These are phyloP conservation scores for Botrytis byssoidea DNA, from an alignment of 2,329 filamentous ascomycete species.

Conservation along the genomic window DNA sequence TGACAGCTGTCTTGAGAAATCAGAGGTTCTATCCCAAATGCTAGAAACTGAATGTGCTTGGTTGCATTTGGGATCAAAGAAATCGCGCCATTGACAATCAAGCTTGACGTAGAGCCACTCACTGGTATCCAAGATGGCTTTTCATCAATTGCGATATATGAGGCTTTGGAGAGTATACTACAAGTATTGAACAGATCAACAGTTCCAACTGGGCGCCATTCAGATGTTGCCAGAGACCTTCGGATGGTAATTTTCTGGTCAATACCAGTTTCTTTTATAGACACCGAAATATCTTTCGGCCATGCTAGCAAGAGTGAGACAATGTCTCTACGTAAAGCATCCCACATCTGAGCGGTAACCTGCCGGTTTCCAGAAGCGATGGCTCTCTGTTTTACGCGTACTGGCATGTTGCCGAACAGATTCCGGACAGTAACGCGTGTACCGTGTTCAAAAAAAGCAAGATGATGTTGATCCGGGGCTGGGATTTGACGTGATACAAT, in stretches of 20 bases:
- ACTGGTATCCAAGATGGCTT: conserved; percentile 66
- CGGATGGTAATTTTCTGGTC: conserved; percentile 32
- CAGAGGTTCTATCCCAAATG: conserved; percentile 70
- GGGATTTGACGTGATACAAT: conserved; percentile 64
- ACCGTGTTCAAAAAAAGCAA: conserved; percentile 61
- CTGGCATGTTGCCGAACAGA: conserved; percentile 87
- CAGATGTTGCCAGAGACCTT: conserved; percentile 17
- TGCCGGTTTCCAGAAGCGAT: conserved; percentile 50
- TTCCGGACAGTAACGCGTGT: conserved; percentile 75
- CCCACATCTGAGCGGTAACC: conserved; percentile 61
- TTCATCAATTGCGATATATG: conserved; percentile 55
- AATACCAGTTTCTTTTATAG: conserved; percentile 50
- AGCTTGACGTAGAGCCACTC: conserved; percentile 59
- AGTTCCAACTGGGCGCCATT: neutral
- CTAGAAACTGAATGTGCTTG: conserved; percentile 76
- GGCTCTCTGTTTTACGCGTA: conserved; percentile 78
- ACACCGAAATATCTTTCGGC: conserved; percentile 55
- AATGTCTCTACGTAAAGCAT: conserved; percentile 43
- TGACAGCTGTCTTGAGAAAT: conserved; percentile 55
- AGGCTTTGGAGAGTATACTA: conserved; percentile 64
- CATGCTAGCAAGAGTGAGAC: conserved; percentile 70
- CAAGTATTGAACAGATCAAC: conserved; percentile 40
- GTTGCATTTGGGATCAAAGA: conserved; percentile 68
- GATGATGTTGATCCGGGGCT: conserved; percentile 55
- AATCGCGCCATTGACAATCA: conserved; percentile 69